Evolutionary conservation across 2,329 filamentous ascomycete species (phyloP), one percentile per base, ranked within the genome.

Genomic region (Truncatella angustata): DNA sequence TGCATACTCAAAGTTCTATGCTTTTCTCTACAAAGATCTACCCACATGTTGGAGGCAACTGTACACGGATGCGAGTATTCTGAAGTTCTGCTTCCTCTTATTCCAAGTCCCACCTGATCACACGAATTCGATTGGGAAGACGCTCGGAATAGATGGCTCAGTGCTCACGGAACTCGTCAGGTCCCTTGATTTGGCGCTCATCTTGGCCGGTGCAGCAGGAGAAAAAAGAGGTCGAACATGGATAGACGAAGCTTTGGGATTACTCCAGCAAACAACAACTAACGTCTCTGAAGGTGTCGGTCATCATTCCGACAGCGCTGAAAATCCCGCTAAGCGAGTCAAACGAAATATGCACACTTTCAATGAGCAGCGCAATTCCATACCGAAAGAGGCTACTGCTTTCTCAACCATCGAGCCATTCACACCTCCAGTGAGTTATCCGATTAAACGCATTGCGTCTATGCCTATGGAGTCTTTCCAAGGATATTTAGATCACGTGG

Each of bases 181-280:
- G 49, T 71, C 78, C 1, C 76, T 97, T 2, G 92, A 97, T 61
- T 84, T 85, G 66, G 86, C 88, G 0, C 70, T 95, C 40, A 90
- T 96, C 42, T 80, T 91, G 50, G 82, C 89, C 0, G 89, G 88
- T 1, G 87, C 80, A 0, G 81, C 82, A 1, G 75, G 79, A 0
- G 57, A 66, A 26, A 53, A 64, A 1, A 74, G 88, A 51, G 78
- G 81, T 6, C 63, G 69, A 18, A 44, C 11, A 3, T 82, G 78
- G 67, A 75, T 86, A 42, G 76, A 86, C 52, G 63, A 69, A 37
- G 75, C 78, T 0, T 61, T 88, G 21, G 65, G 68, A 3, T 45
- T 74, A 23, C 70, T 82, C 18, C 50, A 56, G 14, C 23, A 45
- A 14, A n/a, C n/a, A 12, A 20, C 32, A 24, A 21, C 30, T 40